Base-by-base conservation (phyloP, 2,329 filamentous ascomycete species). In the Aplosporella prunicola region DNA sequence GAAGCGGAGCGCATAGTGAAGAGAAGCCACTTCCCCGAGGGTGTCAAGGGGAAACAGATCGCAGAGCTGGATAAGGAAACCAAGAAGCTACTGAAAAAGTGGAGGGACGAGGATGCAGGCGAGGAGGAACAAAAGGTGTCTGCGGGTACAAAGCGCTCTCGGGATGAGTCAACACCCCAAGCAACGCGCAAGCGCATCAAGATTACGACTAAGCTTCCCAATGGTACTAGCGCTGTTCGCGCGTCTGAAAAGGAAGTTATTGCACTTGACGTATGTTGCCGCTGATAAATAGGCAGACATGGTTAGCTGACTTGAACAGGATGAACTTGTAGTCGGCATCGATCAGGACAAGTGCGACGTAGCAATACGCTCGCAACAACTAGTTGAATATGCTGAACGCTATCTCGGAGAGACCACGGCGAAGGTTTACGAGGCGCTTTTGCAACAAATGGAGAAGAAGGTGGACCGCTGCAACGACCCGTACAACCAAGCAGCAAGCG, bases 321-420 rank as follows among this genome's bases (percentile, higher is more conserved):
- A 76, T 33, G 74, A 82, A 41, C 67, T 87, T 45, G 71, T 88
- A 23, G 67, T 96, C 32, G 76, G 80, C 18, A 68, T 95, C 38
- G 95, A 94, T 54, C 80, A 85, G 51, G 81, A 88, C 39, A 93
- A 89, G 57, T 84, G 86, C 42, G 68, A 80, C 5, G 83, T 95
- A 8, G 78, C 83, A 33, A 68, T 94, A 45, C 83, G 89, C 40
- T 94, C 86, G 50, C 73, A 80, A 45, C 76, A 78, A 14, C 76
- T 96, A 3, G 76, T 80, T 35, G 69, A 77, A n/a, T 74, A 87
- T 40, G 85, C 78, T 1, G 71, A 78, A 35, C 75, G 82, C 36
- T 69, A 74, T 20, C 71, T 91, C 14, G 83, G 87, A 29, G 69
- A 78, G 26, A 77, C 74, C 2, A 93, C 88, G 1, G 79, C 81